Evolutionary conservation across 805 yeast species (phyloP), one percentile per base, ranked within the genome.

Genomic region (Candida namnaoensis): DNA sequence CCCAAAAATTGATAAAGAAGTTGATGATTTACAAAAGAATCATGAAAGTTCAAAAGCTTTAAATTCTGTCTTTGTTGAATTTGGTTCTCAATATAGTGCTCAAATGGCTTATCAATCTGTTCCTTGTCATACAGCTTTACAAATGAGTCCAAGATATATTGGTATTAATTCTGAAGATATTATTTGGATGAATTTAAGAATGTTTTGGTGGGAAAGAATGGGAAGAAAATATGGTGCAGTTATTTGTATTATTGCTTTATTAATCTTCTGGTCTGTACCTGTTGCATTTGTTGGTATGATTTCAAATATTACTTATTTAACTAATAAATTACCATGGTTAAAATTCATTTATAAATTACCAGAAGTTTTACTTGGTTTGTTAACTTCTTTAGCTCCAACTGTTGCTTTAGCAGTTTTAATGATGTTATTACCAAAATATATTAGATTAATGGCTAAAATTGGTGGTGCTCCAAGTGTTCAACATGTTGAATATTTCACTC

Each of bases 181-280:
- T 36, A 62, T 71, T 45, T 84, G 93, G 93, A 58, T 74, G 40
- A 84, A 84, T 58, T 66, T 83, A 76, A 71, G 93, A 56, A 58
- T 84, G 61, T 77, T 77, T 51, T 84, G 93, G 90, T 82, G 87
- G 83, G 95, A 84, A 60, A 64, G 80, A 52, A 57, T 81, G 15
- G 64, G 67, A 11, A 71, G 91, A 64, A 58, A 64, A 32, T 58
- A 70, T 26, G 68, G 69, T 41, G 78, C 90, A 0, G 42, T 64
- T 32, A 66, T 75, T 13, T 78, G 76, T 2, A 73, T 82, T 41
- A 51, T 63, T 23, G 84, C 79, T 1, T 52, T 81, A 36, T 68
- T 82, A 40, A 54, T 78, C 28, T 64, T 80, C 50, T 84, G 95
- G 95, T 72, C 90, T 43, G 62, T 82, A 48, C 91, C 91, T 12